Percentiles rank a stretch among this genome's conserved stretches.
Evolutionary conservation across 2,329 filamentous ascomycete species (phyloP).

Genomic region (Pyrenophora teres): DNA sequence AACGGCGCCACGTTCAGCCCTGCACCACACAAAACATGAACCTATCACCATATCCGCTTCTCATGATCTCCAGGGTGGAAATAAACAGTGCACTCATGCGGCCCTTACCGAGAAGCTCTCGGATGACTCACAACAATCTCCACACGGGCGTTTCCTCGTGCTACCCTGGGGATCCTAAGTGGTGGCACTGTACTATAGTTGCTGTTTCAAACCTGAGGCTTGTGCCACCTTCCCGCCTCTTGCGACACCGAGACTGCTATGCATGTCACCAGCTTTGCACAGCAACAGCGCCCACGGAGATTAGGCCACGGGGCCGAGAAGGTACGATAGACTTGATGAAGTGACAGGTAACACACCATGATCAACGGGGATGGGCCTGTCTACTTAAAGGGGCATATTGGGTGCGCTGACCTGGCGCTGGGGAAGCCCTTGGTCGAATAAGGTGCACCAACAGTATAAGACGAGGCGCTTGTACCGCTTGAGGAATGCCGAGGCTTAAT

Average conservation of each 20-base stretch:
- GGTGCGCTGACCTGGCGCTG: background rate
- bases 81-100: constrained; percentile 5
- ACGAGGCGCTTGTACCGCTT: too few relatives aligned
- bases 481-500: too few relatives aligned
- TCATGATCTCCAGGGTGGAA: background rate
- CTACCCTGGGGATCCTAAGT: background rate
- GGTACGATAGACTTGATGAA: constrained; percentile 1
- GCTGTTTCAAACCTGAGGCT: background rate
- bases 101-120: background rate
- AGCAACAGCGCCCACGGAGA: background rate
- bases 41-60: constrained; percentile 4
- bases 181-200: background rate
- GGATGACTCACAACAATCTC: background rate
- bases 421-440: background rate
- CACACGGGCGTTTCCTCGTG: constrained; percentile 2
- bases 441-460: too few relatives aligned
- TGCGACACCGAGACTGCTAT: background rate
- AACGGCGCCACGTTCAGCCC: constrained; percentile 6
- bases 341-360: constrained; percentile 28
- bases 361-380: constrained; percentile 19
- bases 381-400: constrained; percentile 29
- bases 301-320: constrained; percentile 1
- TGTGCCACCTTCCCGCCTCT: background rate
- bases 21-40: constrained; percentile 6
- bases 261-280: background rate